phyloP scores from a whole-genome alignment of 1,139 yeast species.

The Kodamaea arcana region DNA sequence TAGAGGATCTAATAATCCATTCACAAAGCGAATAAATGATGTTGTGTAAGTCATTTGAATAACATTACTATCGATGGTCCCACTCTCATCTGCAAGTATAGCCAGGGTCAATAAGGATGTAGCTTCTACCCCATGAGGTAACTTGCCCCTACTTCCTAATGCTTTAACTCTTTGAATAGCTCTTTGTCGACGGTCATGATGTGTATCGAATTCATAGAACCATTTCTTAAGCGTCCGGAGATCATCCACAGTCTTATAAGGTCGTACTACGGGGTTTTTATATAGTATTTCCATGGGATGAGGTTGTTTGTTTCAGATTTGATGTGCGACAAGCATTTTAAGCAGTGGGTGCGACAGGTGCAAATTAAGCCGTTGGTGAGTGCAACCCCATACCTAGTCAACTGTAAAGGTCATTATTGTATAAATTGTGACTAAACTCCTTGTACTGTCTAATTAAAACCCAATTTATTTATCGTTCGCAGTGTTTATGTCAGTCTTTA shows the following conservation, averaged over 20 bases:
- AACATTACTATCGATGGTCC: slow-evolving; percentile 21
- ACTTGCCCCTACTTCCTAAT: slow-evolving; percentile 33
- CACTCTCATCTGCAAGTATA: slow-evolving; percentile 20
- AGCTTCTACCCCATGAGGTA: slow-evolving; percentile 48
- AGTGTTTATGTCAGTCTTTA: no score
- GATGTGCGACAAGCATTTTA: no score
- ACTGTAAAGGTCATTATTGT: no score
- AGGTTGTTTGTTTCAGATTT: no score
- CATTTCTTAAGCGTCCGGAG: slow-evolving; percentile 50
- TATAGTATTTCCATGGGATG: slow-evolving; percentile 1
- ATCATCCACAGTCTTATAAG: slow-evolving; percentile 54
- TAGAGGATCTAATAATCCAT: slow-evolving; percentile 83
- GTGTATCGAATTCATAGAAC: slow-evolving; percentile 45
- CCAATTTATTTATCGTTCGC: no score
- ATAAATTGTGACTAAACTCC: no score
- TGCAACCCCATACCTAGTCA: no score
- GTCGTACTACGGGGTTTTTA: slow-evolving; percentile 46
- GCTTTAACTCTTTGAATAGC: slow-evolving; percentile 48
- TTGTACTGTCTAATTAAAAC: no score
- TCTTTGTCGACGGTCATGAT: slow-evolving; percentile 21
- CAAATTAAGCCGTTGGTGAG: no score
- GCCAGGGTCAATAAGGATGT: slow-evolving; percentile 63
- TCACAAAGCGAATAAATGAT: slow-evolving; percentile 83
- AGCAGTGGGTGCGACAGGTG: no score
- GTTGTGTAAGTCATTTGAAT: slow-evolving; percentile 60